Base-by-base conservation (phyloP, 345 rosid species). In the Dovyalis caffra region DNA sequence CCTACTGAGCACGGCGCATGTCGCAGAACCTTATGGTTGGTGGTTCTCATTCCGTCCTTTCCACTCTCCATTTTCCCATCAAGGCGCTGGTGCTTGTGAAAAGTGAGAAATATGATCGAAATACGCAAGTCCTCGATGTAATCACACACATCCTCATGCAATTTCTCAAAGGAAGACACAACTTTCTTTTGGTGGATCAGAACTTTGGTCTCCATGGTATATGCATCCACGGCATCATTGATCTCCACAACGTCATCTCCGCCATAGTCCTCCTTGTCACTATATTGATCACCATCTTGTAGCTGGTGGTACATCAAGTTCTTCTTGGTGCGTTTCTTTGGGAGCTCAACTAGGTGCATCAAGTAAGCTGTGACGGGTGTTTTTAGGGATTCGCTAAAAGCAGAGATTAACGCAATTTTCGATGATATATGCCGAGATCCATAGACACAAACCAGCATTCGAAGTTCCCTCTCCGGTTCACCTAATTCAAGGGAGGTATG, bases 21-120 rank as follows among this genome's bases (percentile, higher is more conserved):
- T 4, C 94, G 90, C 18, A 88, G 81, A 65, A 92, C 82, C 83
- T 89, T 92, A 68, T 87, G 87, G 76, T 94, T 94, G 28, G 87
- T 88, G 0, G 91, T 70, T 73, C 97, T 72, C 26, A 88, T 86
- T 20, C 80, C 89, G 60, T 87, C 93, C 78, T 86, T 88, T 43
- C 92, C 87, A 20, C 77, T 83, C 64, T 90, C 90, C 80, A 92
- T 72, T 64, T 79, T 88, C 58, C 90, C 92, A 31, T 92, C 97
- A 33, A 94, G 87, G 58, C 97, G 76, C 69, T 92, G 98, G 81
- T 92, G 97, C 83, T 92, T 94, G 83, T 94, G 98, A 76, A 94
- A 94, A 0, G 97, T 91, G 16, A 94, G 83, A 56, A 94, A 77
- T 34, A 92, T 81, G 21, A 94, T 88, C 7, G 97, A 86, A 2